Base-by-base conservation (phyloP, 164 flowering plant genomes). In the Taxillus chinensis region DNA sequence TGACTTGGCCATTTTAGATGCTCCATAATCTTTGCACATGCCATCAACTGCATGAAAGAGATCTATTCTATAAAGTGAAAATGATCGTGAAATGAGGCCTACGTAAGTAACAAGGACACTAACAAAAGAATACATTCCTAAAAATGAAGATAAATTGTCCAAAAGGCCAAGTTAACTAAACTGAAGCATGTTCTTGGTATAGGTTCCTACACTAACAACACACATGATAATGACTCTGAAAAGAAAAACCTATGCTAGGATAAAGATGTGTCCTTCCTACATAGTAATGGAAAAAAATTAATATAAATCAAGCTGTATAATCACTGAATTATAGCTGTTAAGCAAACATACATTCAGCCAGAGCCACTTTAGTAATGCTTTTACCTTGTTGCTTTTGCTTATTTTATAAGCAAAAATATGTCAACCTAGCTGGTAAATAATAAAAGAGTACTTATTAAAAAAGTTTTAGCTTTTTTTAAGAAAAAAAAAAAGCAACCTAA, bases 1-100 rank as follows among this genome's bases (percentile, higher is more conserved):
- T 77, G 92, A 86, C 80, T 79, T 81, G 80, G 96, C 96, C 98
- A 91, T 70, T 64, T 76, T 59, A 55, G 96, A 92, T 78, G 71
- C 96, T 83, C 86, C 89, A 72, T 76, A 79, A 56, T 73, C 81
- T 79, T 78, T 81, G 82, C 80, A 73, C 71, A 75, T 74, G 81
- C 74, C 80, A 61, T 65, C 82, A 82, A 73, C 96, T 89, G 95
- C 96, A 91, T 69, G 79, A 83, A 84, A 86, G 73, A 82, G 73
- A 84, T 82, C 86, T 78, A 76, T 42, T 83, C 81, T 79, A 83
- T 78, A 75, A 84, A 76, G 65, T 76, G 51, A 55, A 59, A 59
- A 53, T 43, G 66, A 55, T 61, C 45, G 39, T 60, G 63, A 74
- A 78, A 65, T 9, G 39, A 51, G 62, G 59, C 62, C 58, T 40